These are phyloP conservation scores for Lasiosphaeris hirsuta DNA, from an alignment of 495 filamentous ascomycete genomes.

Conservation along the genomic window DNA sequence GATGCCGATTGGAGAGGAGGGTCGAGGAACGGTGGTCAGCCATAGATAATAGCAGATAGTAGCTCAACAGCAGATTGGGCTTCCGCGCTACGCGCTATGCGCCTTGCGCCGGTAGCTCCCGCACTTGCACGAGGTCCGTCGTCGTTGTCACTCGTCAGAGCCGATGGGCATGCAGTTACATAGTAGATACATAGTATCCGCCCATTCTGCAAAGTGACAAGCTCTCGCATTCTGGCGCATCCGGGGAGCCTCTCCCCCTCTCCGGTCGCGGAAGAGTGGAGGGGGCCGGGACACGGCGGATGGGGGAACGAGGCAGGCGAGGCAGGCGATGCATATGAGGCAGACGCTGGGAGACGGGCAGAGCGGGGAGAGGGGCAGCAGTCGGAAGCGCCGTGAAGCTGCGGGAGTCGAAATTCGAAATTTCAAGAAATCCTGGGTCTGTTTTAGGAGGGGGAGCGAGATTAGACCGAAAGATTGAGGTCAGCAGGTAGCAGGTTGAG, in stretches of 20 bases:
- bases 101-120: slow-evolving; percentile 22
- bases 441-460: slow-evolving; percentile 11
- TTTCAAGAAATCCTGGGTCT: neutral
- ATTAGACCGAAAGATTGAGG: slow-evolving; percentile 18
- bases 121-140: slow-evolving; percentile 14
- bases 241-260: neutral
- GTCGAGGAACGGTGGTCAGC: neutral
- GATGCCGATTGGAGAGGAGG: slow-evolving; percentile 18
- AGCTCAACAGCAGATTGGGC: neutral
- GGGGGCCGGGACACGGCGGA: neutral
- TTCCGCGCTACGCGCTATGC: slow-evolving; percentile 21
- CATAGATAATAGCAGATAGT: neutral
- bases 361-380: neutral
- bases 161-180: neutral
- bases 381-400: neutral
- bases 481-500: slow-evolving; percentile 5
- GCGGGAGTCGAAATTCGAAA: neutral
- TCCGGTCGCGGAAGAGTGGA: neutral
- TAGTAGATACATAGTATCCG: no score
- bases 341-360: neutral
- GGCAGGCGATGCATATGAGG: no score
- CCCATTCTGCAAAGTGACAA: neutral
- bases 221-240: neutral
- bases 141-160: neutral
- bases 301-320: no score